Percentiles rank a stretch among this genome's conserved stretches.
Evolutionary conservation across 768 basidiomycete genomes (phyloP).

Genomic region (Nidularia sp.): DNA sequence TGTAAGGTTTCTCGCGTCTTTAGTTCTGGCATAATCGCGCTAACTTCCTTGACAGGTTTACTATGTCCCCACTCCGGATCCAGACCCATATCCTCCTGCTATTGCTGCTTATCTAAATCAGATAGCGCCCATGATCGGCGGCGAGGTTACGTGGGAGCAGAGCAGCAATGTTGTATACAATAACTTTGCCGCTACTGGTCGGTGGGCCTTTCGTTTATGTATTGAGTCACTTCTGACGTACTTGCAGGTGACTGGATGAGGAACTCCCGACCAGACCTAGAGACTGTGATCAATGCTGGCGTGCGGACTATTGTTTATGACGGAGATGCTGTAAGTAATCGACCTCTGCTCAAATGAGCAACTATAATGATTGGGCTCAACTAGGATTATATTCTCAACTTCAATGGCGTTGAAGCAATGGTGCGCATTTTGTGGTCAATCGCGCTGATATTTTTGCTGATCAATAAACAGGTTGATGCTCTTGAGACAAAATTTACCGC

Average conservation of each 20-base stretch:
- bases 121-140: conserved; percentile 34
- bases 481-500: conserved; percentile 43
- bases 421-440: conserved; percentile 16
- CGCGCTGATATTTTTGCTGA: no score
- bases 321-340: conserved; percentile 47
- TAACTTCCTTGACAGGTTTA: conserved; percentile 28
- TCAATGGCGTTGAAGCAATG: conserved; percentile 54
- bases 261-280: conserved; percentile 41
- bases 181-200: conserved; percentile 35
- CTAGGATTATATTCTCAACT: conserved; percentile 53
- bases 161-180: conserved; percentile 38
- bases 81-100: conserved; percentile 48
- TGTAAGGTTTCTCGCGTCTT: conserved; percentile 19
- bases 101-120: conserved; percentile 26
- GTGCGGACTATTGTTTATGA: conserved; percentile 45
- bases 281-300: conserved; percentile 56
- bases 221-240: not conserved
- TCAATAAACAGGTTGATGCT: conserved; percentile 30
- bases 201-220: not conserved
- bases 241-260: conserved; percentile 56
- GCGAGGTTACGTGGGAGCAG: conserved; percentile 36
- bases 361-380: no score
- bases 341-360: not conserved
- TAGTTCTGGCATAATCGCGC: not conserved
- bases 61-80: conserved; percentile 39